phyloP scores from a whole-genome alignment of 2,329 filamentous ascomycete genomes.

The Purpureocillium takamizusanense region DNA sequence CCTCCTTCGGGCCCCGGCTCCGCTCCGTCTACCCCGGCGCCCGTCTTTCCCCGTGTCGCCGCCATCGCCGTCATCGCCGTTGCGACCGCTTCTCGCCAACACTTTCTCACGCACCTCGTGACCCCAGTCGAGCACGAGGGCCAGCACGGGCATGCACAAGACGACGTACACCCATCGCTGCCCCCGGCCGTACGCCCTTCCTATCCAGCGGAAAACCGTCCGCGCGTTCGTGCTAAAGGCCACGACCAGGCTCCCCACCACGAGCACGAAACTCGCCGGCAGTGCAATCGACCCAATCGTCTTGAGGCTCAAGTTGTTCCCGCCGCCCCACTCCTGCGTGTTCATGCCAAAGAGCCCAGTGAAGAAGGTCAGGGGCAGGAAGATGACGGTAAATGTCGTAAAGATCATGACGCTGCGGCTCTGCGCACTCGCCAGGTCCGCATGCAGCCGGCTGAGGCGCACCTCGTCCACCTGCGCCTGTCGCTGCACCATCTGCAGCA shows the following conservation, averaged over 20 bases:
- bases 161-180: conserved; percentile 13
- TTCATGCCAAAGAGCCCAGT: conserved; percentile 59
- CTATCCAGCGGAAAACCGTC: conserved; percentile 16
- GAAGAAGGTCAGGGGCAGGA: conserved; percentile 56
- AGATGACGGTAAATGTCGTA: conserved; percentile 54
- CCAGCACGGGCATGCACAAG: conserved; percentile 12
- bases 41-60: not conserved
- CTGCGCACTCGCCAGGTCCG: conserved; percentile 53
- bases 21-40: not conserved
- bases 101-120: conserved; percentile 5
- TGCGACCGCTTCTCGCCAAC: not conserved
- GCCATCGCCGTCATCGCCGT: not conserved
- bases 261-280: conserved; percentile 38
- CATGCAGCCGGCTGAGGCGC: conserved; percentile 51
- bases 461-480: conserved; percentile 60
- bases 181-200: conserved; percentile 4
- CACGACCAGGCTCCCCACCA: conserved; percentile 39
- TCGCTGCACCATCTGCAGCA: conserved; percentile 58
- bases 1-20: conserved; percentile 3
- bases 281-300: conserved; percentile 39
- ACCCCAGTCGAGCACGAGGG: conserved; percentile 1
- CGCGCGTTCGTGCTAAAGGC: conserved; percentile 45
- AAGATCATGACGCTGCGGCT: conserved; percentile 58
- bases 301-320: conserved; percentile 31
- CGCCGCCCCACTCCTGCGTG: conserved; percentile 48